Percentiles rank a stretch among this genome's conserved stretches.
phyloP scores from a whole-genome alignment of 2,329 filamentous ascomycete genomes.

The Arthrobotrys iridis region DNA sequence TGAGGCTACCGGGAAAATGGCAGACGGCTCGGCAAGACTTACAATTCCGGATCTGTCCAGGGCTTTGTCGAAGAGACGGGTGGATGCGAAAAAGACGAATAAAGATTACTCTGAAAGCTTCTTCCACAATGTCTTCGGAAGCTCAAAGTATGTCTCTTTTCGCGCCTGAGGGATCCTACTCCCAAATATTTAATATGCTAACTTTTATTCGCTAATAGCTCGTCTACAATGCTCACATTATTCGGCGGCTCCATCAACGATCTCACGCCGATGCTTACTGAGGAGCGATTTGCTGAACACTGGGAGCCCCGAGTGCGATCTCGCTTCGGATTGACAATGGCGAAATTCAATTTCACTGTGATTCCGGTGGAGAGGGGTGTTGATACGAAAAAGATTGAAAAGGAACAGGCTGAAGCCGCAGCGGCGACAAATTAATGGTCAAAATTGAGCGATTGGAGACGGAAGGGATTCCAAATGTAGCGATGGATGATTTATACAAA shows the following conservation, averaged over 20 bases:
- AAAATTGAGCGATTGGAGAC: too few species aligned
- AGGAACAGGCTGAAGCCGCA: slow-evolving; percentile 40
- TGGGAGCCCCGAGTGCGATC: slow-evolving; percentile 62
- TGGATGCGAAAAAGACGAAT: slow-evolving; percentile 61
- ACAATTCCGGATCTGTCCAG: slow-evolving; percentile 61
- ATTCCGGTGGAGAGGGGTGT: slow-evolving; percentile 62
- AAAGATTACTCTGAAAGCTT: slow-evolving; percentile 60
- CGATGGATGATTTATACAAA: not conserved
- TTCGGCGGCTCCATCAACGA: slow-evolving; percentile 62
- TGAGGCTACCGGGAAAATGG: slow-evolving; percentile 60
- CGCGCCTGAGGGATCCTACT: too few species aligned
- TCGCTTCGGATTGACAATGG: slow-evolving; percentile 62
- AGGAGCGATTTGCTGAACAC: slow-evolving; percentile 62
- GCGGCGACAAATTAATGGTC: not conserved
- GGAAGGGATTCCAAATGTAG: too few species aligned
- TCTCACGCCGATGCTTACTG: slow-evolving; percentile 62
- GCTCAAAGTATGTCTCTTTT: slow-evolving; percentile 59
- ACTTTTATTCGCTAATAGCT: slow-evolving; percentile 57
- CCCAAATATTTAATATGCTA: not conserved
- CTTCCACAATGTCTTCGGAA: slow-evolving; percentile 63
- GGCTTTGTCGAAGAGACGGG: slow-evolving; percentile 58
- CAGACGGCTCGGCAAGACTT: slow-evolving; percentile 59
- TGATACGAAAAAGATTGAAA: slow-evolving; percentile 58
- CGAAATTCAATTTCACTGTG: slow-evolving; percentile 62
- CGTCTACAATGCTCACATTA: slow-evolving; percentile 63